Base-by-base conservation (phyloP, 2,329 filamentous ascomycete genomes). In the Thyridium curvatum region DNA sequence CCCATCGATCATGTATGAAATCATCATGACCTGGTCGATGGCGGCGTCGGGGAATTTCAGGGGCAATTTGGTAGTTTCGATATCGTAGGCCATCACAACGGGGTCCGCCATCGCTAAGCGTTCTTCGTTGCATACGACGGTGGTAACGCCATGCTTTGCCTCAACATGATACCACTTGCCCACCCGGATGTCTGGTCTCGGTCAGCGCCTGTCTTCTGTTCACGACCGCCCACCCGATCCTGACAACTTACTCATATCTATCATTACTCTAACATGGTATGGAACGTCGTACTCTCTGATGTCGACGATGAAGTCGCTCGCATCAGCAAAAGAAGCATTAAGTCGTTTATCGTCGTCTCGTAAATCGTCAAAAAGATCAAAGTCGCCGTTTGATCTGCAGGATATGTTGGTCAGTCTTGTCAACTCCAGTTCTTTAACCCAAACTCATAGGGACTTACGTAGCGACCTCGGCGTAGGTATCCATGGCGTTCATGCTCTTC, bases 1-100 rank as follows among this genome's bases (percentile, higher is more conserved):
- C 1, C 93, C 94, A 52, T 98, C 93, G 53, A 98, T 97, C 94
- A 98, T 98, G 69, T 98, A 98, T 26, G 94, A 98, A 60, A 98
- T 91, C 93, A 98, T 98, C 90, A 98, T 98, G 56, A 98, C 84
- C 59, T 95, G 91, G 64, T 98, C 93, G 46, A 95, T 83, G 4
- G 89, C 77, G 2, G 93, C 83, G 57, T 98, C 94, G 18, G 93
- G 94, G 52, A 98, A 98, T 61, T 98, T 98, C 39, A 98, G 71
- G 2, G 94, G 93, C 13, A 93, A 71, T 57, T 98, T 98, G 5
- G 87, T 91, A 3, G 93, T 98, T 64, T 98, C 93, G 55, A 98
- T 98, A 79, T 98, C 93, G 64, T 83, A 98, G n/a, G 93, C 93
- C 75, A 98, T 84, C 15, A 98, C 86, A n/a, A 97, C 86, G 1